Conservation (phyloP, 345 rosid species). For the Euphorbia lathyris region DNA sequence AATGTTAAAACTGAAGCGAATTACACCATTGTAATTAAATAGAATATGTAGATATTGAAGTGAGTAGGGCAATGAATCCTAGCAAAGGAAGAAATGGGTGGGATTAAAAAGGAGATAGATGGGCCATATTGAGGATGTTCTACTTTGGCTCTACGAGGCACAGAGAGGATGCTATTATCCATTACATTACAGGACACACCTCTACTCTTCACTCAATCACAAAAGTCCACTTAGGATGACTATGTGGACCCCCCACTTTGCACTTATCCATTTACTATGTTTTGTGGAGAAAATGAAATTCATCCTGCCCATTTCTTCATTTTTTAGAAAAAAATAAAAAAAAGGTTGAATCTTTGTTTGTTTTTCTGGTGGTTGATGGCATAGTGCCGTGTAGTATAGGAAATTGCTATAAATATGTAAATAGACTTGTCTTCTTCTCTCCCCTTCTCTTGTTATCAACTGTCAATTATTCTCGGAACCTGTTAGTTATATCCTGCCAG, state of each 20-base stretch:
- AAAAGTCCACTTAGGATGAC: conserved; percentile 29
- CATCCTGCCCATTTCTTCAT: too few relatives aligned
- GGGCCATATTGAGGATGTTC: background rate
- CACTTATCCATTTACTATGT: conserved; percentile 42
- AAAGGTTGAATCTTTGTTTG: too few relatives aligned
- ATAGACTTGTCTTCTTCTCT: too few relatives aligned
- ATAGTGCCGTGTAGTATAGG: background rate
- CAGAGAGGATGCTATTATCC: conserved; percentile 28
- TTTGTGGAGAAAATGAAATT: conserved; percentile 15
- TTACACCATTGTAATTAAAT: too few relatives aligned
- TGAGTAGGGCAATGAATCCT: too few relatives aligned
- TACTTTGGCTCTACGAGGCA: conserved; percentile 17
- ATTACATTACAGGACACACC: conserved; percentile 14
- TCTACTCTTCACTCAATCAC: conserved; percentile 1
- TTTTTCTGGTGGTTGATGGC: too few relatives aligned
- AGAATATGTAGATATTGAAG: too few relatives aligned
- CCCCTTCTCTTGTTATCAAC: background rate
- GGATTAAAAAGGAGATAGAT: too few relatives aligned
- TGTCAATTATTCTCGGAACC: conserved; percentile 7
- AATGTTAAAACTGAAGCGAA: too few relatives aligned
- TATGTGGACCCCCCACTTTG: conserved; percentile 47
- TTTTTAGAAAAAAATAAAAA: too few relatives aligned
- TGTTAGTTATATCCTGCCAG: background rate
- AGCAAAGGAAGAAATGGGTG: too few relatives aligned
- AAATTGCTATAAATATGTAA: background rate